Percentiles rank a stretch among this genome's conserved stretches.
Conservation (phyloP, 2,329 filamentous ascomycete species). For the Epichloe sylvatica region DNA sequence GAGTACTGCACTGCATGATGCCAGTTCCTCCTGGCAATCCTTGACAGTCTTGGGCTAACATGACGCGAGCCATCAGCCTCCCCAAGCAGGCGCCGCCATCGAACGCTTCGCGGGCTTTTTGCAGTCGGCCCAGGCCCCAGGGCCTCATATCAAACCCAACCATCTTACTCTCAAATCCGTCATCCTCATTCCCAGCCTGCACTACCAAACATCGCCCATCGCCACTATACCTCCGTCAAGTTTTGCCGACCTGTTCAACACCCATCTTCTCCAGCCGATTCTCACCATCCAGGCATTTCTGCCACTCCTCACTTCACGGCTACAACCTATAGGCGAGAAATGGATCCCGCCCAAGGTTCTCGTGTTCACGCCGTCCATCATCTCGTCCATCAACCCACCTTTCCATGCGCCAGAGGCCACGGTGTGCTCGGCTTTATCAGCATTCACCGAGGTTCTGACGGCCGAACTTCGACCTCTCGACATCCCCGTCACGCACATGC, state of each 20-base stretch:
- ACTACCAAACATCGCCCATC: constrained; percentile 71
- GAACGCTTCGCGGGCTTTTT: constrained; percentile 60
- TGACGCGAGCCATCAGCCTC: constrained; percentile 34
- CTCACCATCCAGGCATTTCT: constrained; percentile 80
- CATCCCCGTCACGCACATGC: constrained; percentile 73
- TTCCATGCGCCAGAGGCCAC: constrained; percentile 78
- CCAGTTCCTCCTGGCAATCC: background rate
- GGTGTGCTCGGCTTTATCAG: constrained; percentile 72
- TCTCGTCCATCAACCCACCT: constrained; percentile 63
- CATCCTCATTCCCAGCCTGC: constrained; percentile 67
- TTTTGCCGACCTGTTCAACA: constrained; percentile 85
- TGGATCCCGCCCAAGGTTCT: constrained; percentile 49
- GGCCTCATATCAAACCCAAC: constrained; percentile 61
- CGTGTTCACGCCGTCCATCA: constrained; percentile 66
- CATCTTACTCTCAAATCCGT: constrained; percentile 64
- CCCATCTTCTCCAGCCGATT: constrained; percentile 79
- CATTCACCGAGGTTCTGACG: constrained; percentile 68
- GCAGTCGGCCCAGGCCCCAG: constrained; percentile 59
- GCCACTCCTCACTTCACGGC: constrained; percentile 54
- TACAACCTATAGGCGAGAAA: constrained; percentile 38
- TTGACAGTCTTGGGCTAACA: background rate
- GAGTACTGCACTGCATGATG: constrained; percentile 18
- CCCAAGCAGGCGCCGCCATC: constrained; percentile 53
- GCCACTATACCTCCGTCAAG: constrained; percentile 71
- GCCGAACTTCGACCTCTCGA: constrained; percentile 63